Conservation (phyloP, 2,329 filamentous ascomycete genomes). For the Curvularia sp. region DNA sequence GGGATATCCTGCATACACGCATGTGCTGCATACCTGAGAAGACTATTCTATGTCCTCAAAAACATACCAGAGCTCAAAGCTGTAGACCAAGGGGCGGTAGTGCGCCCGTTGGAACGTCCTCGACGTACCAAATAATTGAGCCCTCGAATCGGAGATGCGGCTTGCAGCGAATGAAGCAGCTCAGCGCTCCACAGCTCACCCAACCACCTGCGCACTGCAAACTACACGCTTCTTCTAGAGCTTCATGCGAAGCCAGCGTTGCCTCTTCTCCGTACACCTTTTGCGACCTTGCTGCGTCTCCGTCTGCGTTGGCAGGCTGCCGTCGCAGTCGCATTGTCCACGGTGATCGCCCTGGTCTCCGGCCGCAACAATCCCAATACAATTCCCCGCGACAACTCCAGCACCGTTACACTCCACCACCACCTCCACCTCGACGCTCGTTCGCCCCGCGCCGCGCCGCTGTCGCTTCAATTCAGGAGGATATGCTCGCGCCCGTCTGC, state of each 20-base stretch:
- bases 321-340: slow-evolving; percentile 11
- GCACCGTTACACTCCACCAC: slow-evolving; percentile 18
- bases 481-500: slow-evolving; percentile 40
- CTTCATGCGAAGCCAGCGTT: slow-evolving; percentile 9
- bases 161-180: slow-evolving; percentile 33
- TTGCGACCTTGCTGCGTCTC: not conserved
- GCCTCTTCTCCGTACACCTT: not conserved
- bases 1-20: no score
- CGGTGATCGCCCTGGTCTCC: slow-evolving; percentile 9
- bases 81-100: not conserved
- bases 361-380: slow-evolving; percentile 22
- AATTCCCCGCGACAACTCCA: slow-evolving; percentile 28
- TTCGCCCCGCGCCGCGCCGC: slow-evolving; percentile 26
- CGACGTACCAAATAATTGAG: slow-evolving; percentile 1
- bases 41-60: not conserved
- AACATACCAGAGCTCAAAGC: not conserved
- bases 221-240: slow-evolving; percentile 3
- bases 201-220: slow-evolving; percentile 8
- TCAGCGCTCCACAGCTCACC: slow-evolving; percentile 14
- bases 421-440: slow-evolving; percentile 28
- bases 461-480: slow-evolving; percentile 37
- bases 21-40: not conserved
- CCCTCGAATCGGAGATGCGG: slow-evolving; percentile 32
- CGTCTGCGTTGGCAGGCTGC: slow-evolving; percentile 7
- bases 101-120: not conserved